Conservation (phyloP, 768 basidiomycete species). For the Xanthoconium purpureum region DNA sequence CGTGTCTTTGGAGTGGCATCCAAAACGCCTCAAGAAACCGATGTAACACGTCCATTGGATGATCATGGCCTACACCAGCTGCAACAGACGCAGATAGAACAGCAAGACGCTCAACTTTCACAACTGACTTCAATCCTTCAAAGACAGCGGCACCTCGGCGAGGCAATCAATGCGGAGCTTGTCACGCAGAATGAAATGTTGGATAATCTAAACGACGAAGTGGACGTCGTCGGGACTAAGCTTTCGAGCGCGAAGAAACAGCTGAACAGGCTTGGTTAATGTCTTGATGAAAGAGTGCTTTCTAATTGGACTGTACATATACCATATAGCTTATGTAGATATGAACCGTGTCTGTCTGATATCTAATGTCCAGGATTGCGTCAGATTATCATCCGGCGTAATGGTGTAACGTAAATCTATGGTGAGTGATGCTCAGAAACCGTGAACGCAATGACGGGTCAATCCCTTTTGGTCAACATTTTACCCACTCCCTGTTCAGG, state of each 20-base stretch:
- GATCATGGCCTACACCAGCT: constrained; percentile 74
- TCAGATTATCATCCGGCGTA: constrained; percentile 17
- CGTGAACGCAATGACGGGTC: not conserved
- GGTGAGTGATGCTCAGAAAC: constrained; percentile 14
- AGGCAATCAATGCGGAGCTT: constrained; percentile 83
- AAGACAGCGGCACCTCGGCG: constrained; percentile 81
- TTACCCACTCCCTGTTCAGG: constrained; percentile 54
- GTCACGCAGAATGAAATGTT: constrained; percentile 80
- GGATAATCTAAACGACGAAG: constrained; percentile 71
- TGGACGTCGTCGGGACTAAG: constrained; percentile 76
- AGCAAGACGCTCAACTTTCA: constrained; percentile 81
- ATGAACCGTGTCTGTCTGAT: not conserved
- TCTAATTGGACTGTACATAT: constrained; percentile 16
- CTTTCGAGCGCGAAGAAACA: constrained; percentile 78
- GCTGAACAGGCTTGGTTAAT: constrained; percentile 70
- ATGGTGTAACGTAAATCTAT: constrained; percentile 31
- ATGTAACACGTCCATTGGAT: constrained; percentile 83
- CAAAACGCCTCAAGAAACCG: constrained; percentile 69
- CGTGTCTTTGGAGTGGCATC: constrained; percentile 75
- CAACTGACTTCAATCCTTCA: constrained; percentile 78
- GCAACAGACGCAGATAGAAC: constrained; percentile 76
- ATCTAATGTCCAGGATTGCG: constrained; percentile 10
- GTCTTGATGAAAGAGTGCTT: not conserved
- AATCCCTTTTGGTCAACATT: constrained; percentile 40
- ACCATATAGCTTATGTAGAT: constrained; percentile 14